Base-by-base conservation (phyloP, 768 basidiomycete genomes). In the Mycena epipterygia region DNA sequence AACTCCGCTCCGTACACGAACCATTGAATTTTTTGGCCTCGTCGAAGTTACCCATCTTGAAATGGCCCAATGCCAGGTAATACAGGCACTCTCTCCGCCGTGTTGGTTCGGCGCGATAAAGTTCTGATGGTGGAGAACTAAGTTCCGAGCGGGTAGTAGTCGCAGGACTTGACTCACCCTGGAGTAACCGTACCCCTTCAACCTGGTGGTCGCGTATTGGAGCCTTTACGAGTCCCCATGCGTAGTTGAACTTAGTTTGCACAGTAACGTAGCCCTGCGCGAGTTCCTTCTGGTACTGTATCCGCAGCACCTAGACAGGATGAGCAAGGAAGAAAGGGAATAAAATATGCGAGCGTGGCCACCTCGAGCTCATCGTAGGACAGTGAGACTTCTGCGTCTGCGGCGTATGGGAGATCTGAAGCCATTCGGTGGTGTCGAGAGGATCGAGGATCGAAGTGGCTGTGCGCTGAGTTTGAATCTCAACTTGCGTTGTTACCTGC, bases 181-280 rank as follows among this genome's bases (percentile, higher is more conserved):
- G 96, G 64, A 99, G 84, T 51, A 99, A 78, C 72, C 90, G 89
- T 55, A 99, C 95, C 25, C 98, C 98, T 77, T 98, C 94, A 0
- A 93, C 94, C 77, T 99, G 96, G 75, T 98, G 89, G 33, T 94
- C 92, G 46, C 89, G 88, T 74, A 89, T 81, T 16, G 93, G 94
- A 75, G 94, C 95, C 85, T 99, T 99, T 60, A 99, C 95, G 35
- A 97, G 86, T 3, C 97, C 97, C 97, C 97, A 98, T 44, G 95
- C 90, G 81, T 93, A 97, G 84, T 99, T 99, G 86, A 99, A 99
- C 80, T 95, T 97, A 44, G 96, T 97, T 83, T 99, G 98, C 9
- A 92, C 89, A 13, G 95, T 95, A 67, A 98, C 88, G 80, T 97
- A 96, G 57, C 90, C 87, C 72, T 95, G 92, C 0, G 88, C 85